phyloP scores from a whole-genome alignment of 2,329 filamentous ascomycete genomes.

The Alternaria burnsii region DNA sequence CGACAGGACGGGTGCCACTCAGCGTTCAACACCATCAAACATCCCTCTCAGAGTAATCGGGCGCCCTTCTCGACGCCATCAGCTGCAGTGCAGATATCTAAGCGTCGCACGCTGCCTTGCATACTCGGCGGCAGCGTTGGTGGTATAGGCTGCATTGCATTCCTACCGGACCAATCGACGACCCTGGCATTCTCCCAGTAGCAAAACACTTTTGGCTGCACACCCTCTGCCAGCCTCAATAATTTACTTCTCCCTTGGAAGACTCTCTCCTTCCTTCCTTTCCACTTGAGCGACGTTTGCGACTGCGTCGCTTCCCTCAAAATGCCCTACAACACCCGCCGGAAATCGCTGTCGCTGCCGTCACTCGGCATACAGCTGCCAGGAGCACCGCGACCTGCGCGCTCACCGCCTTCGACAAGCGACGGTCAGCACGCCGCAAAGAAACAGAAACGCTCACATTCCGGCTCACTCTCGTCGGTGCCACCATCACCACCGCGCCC shows the following conservation, averaged over 20 bases:
- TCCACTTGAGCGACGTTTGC: slow-evolving; percentile 18
- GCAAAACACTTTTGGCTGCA: slow-evolving; percentile 42
- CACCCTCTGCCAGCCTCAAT: slow-evolving; percentile 38
- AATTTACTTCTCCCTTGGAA: slow-evolving; percentile 27
- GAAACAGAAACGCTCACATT: slow-evolving; percentile 79
- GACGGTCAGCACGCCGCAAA: slow-evolving; percentile 66
- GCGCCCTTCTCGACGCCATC: slow-evolving; percentile 18
- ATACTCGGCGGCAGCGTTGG: slow-evolving; percentile 39
- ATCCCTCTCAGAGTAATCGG: slow-evolving; percentile 27
- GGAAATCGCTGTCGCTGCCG: slow-evolving; percentile 92
- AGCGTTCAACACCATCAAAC: slow-evolving; percentile 15
- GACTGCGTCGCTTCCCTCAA: slow-evolving; percentile 31
- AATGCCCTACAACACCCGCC: slow-evolving; percentile 96
- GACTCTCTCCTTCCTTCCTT: slow-evolving; percentile 9
- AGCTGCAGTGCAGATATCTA: slow-evolving; percentile 35
- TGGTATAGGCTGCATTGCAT: slow-evolving; percentile 46
- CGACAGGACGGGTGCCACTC: slow-evolving; percentile 28
- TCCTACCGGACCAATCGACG: slow-evolving; percentile 46
- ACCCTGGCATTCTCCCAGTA: slow-evolving; percentile 41
- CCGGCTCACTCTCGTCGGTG: slow-evolving; percentile 52
- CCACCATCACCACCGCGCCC: slow-evolving; percentile 57
- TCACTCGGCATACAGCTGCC: slow-evolving; percentile 90
- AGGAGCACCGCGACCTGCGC: slow-evolving; percentile 58
- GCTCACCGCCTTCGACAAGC: slow-evolving; percentile 64
- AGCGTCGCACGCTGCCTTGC: slow-evolving; percentile 46